These are phyloP conservation scores for Hypoxylon rubiginosum DNA, from an alignment of 2,329 filamentous ascomycete genomes.

Conservation along the genomic window DNA sequence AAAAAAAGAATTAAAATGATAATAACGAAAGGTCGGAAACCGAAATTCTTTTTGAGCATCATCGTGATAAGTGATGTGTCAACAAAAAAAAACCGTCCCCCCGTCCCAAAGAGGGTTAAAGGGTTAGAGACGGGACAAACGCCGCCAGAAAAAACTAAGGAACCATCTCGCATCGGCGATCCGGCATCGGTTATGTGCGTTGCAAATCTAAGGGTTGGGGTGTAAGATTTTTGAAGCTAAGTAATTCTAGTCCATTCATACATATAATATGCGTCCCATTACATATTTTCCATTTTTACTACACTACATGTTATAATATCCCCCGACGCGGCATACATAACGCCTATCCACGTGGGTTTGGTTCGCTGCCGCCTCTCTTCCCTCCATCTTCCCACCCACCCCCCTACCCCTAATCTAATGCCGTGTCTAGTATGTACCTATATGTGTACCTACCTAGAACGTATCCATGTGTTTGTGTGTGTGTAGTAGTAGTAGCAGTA, in stretches of 20 bases:
- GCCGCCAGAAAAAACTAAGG: constrained; percentile 19
- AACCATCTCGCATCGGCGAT: constrained; percentile 41
- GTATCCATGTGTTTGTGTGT: background rate
- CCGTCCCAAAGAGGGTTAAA: background rate
- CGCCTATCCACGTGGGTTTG: constrained; percentile 3
- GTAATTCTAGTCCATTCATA: constrained; percentile 22
- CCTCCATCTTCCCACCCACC: background rate
- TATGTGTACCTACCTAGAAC: background rate
- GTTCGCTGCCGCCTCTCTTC: constrained; percentile 17
- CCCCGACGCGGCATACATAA: background rate
- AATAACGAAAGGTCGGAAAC: background rate
- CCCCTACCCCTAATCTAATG: constrained; percentile 17
- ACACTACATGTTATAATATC: too few relatives aligned
- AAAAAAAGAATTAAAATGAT: background rate
- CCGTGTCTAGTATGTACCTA: background rate
- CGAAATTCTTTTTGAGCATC: constrained; percentile 4
- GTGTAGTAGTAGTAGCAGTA: background rate
- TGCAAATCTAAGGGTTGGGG: constrained; percentile 32
- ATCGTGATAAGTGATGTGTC: constrained; percentile 36
- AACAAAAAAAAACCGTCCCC: background rate
- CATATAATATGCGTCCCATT: too few relatives aligned
- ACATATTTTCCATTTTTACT: background rate
- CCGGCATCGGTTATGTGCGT: constrained; percentile 30
- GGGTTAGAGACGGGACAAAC: constrained; percentile 25
- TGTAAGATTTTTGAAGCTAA: constrained; percentile 28